phyloP scores from a whole-genome alignment of 495 filamentous ascomycete genomes.

The Trichoderma erinaceum region DNA sequence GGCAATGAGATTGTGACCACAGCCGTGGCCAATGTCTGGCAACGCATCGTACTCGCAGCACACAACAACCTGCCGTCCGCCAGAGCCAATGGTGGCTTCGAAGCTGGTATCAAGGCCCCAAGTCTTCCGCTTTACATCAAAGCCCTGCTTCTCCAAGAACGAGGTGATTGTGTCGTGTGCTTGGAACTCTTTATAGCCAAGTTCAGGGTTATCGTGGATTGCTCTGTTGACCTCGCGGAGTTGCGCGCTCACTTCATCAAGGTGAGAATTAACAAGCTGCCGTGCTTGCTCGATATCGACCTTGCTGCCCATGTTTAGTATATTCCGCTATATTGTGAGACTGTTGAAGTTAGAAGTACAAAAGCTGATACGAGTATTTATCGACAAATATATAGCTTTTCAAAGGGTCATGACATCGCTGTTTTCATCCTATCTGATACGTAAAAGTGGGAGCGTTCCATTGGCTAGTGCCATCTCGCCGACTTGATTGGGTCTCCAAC shows the following conservation, averaged over 20 bases:
- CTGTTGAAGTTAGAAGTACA: not conserved
- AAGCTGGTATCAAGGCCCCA: slow-evolving; percentile 52
- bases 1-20: slow-evolving; percentile 65
- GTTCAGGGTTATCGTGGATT: slow-evolving; percentile 48
- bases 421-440: not conserved
- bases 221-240: not conserved
- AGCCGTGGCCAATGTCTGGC: slow-evolving; percentile 40
- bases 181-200: slow-evolving; percentile 47
- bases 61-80: slow-evolving; percentile 48
- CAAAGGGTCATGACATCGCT: not conserved
- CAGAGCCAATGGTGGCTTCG: slow-evolving; percentile 41
- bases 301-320: not conserved
- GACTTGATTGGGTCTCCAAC: not conserved
- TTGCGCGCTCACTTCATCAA: not conserved
- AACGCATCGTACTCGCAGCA: slow-evolving; percentile 53
- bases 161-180: slow-evolving; percentile 48
- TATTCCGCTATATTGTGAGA: not conserved
- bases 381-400: not conserved
- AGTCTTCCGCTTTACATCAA: slow-evolving; percentile 40
- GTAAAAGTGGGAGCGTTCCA: not conserved
- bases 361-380: not conserved
- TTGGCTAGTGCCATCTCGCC: not conserved
- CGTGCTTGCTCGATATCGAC: not conserved
- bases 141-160: slow-evolving; percentile 32
- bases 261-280: not conserved